These are phyloP conservation scores for Abortiporus biennis DNA, from an alignment of 1,284 basidiomycete species.

Conservation along the genomic window DNA sequence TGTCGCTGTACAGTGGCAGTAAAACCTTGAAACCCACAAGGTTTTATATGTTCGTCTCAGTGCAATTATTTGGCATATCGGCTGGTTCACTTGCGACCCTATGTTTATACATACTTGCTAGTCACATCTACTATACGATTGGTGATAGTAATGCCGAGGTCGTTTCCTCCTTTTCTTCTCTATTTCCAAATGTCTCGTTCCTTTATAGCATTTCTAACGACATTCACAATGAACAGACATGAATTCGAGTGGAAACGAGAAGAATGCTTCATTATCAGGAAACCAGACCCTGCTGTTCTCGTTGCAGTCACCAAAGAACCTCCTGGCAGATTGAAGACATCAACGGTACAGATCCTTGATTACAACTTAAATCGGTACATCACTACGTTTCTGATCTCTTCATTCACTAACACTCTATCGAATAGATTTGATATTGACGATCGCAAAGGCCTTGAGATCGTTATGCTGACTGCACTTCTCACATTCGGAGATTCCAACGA, in stretches of 20 bases:
- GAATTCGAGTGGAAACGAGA: slow-evolving; percentile 81
- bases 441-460: slow-evolving; percentile 77
- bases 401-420: not conserved
- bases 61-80: too few relatives aligned
- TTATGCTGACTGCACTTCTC: slow-evolving; percentile 67
- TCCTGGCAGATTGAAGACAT: slow-evolving; percentile 56
- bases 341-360: slow-evolving; percentile 75
- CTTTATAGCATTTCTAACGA: too few relatives aligned
- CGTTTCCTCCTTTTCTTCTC: not conserved
- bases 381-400: not conserved
- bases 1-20: too few relatives aligned
- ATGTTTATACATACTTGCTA: not conserved
- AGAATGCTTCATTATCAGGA: slow-evolving; percentile 75
- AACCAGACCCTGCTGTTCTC: slow-evolving; percentile 80
- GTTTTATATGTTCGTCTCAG: too few relatives aligned
- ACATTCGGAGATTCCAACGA: slow-evolving; percentile 74
- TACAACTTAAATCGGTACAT: slow-evolving; percentile 73
- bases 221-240: slow-evolving; percentile 39
- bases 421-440: slow-evolving; percentile 76
- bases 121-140: not conserved
- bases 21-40: too few relatives aligned
- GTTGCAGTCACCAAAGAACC: slow-evolving; percentile 76
- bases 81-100: not conserved
- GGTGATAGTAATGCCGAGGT: not conserved
- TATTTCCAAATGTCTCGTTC: too few relatives aligned